A percentile compares a stretch with the other conserved stretches of the same genome.
phyloP scores from a whole-genome alignment of 2,329 filamentous ascomycete genomes.

The Septoria linicola region DNA sequence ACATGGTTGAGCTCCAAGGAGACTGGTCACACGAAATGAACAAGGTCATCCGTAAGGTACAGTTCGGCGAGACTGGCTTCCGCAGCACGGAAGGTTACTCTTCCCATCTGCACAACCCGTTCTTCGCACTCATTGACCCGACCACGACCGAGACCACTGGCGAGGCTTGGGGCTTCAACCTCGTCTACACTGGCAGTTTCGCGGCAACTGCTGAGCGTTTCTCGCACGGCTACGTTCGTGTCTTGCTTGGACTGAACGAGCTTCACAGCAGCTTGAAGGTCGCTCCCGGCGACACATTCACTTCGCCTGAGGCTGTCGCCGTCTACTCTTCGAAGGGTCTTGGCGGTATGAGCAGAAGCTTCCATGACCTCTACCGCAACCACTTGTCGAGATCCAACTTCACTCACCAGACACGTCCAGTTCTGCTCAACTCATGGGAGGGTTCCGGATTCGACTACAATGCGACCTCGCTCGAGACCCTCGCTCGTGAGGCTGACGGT shows the following conservation, averaged over 20 bases:
- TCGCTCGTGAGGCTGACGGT: conserved; percentile 57
- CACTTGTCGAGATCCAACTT: conserved; percentile 60
- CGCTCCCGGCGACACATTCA: conserved; percentile 56
- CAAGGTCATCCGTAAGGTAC: conserved; percentile 55
- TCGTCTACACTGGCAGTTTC: conserved; percentile 65
- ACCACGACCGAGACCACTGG: conserved; percentile 61
- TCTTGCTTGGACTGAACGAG: conserved; percentile 61
- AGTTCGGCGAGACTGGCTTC: conserved; percentile 57
- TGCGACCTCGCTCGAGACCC: conserved; percentile 53
- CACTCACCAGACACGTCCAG: conserved; percentile 53
- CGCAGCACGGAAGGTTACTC: conserved; percentile 62
- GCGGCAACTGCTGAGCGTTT: conserved; percentile 61
- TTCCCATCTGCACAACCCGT: conserved; percentile 64
- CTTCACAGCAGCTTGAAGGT: conserved; percentile 60
- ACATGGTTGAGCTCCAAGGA: conserved; percentile 59
- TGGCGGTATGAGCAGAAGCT: conserved; percentile 61
- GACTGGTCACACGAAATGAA: conserved; percentile 61
- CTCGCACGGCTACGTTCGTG: conserved; percentile 61
- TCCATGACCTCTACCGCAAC: conserved; percentile 61
- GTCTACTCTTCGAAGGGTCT: conserved; percentile 61
- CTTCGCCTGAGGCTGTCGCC: conserved; percentile 62
- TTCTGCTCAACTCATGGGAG: conserved; percentile 66
- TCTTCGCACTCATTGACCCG: conserved; percentile 58
- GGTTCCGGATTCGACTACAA: conserved; percentile 61
- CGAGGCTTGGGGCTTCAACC: conserved; percentile 64